Evolutionary conservation across 1,284 basidiomycete species (phyloP).

Genomic region (Trametes versicolor): DNA sequence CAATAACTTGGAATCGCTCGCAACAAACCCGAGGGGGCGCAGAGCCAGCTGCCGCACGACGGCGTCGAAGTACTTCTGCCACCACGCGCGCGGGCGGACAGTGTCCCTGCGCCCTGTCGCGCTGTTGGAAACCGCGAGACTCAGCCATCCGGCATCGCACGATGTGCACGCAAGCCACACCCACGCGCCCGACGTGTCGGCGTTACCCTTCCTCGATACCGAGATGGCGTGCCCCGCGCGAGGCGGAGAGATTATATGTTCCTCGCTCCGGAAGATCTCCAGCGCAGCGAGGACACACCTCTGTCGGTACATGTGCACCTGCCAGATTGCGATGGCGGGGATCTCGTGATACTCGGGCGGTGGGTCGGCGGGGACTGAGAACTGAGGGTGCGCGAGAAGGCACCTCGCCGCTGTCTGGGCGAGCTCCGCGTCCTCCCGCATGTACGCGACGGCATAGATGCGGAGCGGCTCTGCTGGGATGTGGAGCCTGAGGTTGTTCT

Average conservation of each 20-base stretch:
- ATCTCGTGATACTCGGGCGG: constrained; percentile 9
- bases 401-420: constrained; percentile 5
- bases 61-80: constrained; percentile 7
- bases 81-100: constrained; percentile 15
- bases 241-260: background rate
- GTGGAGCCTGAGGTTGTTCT: constrained; percentile 22
- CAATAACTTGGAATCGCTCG: background rate
- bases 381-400: constrained; percentile 10
- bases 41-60: background rate
- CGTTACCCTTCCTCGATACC: constrained; percentile 16
- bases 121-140: background rate
- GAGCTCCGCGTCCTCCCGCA: background rate
- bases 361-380: background rate
- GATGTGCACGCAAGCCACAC: constrained; percentile 9
- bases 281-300: constrained; percentile 8
- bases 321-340: constrained; percentile 4
- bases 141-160: background rate
- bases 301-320: constrained; percentile 1
- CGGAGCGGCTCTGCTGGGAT: constrained; percentile 44
- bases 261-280: background rate
- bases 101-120: background rate
- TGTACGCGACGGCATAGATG: constrained; percentile 46
- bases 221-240: background rate
- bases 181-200: constrained; percentile 8
- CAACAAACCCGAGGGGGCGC: background rate